Percentiles rank a stretch among this genome's conserved stretches.
These are phyloP conservation scores for Dactylorhiza incarnata DNA, from an alignment of 106 monocot species.

Conservation along the genomic window DNA sequence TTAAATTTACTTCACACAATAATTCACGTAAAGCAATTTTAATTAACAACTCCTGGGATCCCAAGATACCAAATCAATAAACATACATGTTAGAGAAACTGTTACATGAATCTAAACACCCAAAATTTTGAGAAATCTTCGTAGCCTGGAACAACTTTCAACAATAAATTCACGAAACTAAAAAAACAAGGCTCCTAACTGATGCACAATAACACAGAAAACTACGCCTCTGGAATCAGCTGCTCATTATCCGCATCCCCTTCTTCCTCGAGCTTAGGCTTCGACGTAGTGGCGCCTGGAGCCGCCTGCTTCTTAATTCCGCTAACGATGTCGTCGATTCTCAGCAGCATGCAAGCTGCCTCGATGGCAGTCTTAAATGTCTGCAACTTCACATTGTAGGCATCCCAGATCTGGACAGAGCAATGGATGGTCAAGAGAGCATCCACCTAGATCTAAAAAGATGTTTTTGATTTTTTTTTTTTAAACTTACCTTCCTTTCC, in stretches of 20 bases:
- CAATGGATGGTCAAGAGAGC: not conserved
- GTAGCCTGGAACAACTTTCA: too few relatives aligned
- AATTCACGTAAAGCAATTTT: too few relatives aligned
- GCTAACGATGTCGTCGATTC: constrained; percentile 94
- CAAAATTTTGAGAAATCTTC: too few relatives aligned
- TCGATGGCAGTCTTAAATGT: constrained; percentile 95
- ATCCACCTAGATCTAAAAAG: not conserved
- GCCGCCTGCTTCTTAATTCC: constrained; percentile 97
- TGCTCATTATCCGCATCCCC: constrained; percentile 88
- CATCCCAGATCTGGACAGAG: constrained; percentile 64
- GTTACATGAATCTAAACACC: too few relatives aligned
- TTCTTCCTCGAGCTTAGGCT: constrained; percentile 75
- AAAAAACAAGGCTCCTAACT: not conserved
- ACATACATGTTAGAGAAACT: too few relatives aligned
- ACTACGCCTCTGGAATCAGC: constrained; percentile 49
- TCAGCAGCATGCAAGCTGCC: constrained; percentile 89
- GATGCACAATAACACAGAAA: not conserved
- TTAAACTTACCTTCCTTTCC: constrained; percentile 56
- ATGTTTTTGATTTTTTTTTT: not conserved
- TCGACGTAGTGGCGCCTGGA: constrained; percentile 51
- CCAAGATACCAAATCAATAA: too few relatives aligned
- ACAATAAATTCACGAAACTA: not conserved
- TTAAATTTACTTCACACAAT: too few relatives aligned
- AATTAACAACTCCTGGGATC: too few relatives aligned
- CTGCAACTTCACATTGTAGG: constrained; percentile 89